Conservation (phyloP, 202 grass and related monocot genomes). For the Schoenoplectus tabernaemontani region DNA sequence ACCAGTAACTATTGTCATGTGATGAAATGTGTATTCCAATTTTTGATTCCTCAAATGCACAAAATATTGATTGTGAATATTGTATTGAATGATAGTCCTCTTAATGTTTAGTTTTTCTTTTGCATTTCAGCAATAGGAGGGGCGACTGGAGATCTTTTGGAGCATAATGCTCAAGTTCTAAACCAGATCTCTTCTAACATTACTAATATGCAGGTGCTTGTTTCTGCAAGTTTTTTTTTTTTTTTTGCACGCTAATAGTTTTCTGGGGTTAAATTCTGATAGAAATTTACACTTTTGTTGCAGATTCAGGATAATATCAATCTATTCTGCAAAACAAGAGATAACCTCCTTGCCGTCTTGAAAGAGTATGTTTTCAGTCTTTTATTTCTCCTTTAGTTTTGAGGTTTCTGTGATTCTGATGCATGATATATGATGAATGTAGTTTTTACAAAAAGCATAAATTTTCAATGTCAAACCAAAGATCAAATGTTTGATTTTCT, state of each 20-base stretch:
- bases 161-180: constrained; percentile 66
- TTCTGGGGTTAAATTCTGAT: constrained; percentile 6
- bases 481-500: neutral
- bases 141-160: constrained; percentile 77
- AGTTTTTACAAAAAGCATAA: too few relatives aligned
- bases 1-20: too few relatives aligned
- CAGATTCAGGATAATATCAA: constrained; percentile 93
- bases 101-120: constrained; percentile 8
- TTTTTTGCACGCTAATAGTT: neutral
- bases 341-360: constrained; percentile 78
- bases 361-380: constrained; percentile 72
- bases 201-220: constrained; percentile 70
- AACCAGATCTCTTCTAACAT: constrained; percentile 83
- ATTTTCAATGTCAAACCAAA: too few relatives aligned
- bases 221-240: neutral
- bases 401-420: neutral
- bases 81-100: neutral
- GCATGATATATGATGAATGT: too few relatives aligned
- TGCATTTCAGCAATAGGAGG: constrained; percentile 71
- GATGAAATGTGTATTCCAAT: neutral
- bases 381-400: constrained; percentile 14
- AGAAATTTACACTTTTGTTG: constrained; percentile 2
- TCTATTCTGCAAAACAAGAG: constrained; percentile 76
- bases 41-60: neutral
- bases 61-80: neutral